A percentile compares a stretch with the other conserved stretches of the same genome.
Evolutionary conservation across 305 asterid species (phyloP).

Genomic region (Salvia sclarea): DNA sequence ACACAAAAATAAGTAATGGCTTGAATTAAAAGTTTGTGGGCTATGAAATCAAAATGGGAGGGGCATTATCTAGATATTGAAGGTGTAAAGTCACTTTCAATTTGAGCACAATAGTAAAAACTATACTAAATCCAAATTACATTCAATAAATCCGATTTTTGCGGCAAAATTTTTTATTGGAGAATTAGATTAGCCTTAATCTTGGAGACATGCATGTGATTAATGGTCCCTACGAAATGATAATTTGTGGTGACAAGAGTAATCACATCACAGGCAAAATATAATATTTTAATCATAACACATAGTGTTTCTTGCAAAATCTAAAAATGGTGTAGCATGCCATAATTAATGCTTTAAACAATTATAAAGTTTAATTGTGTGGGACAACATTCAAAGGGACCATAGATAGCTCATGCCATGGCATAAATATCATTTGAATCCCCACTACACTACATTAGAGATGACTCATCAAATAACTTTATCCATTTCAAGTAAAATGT

Average conservation of each 20-base stretch:
- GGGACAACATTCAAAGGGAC: slow-evolving; percentile 17
- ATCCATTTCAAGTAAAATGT: slow-evolving; percentile 10
- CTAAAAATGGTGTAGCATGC: slow-evolving; percentile 17
- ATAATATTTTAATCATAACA: slow-evolving; percentile 13
- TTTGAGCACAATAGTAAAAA: not conserved
- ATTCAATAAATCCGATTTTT: no score
- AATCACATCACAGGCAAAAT: slow-evolving; percentile 9
- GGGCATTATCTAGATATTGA: not conserved
- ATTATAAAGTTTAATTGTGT: not conserved
- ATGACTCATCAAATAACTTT: not conserved
- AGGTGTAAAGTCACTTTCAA: not conserved
- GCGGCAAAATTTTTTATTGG: not conserved
- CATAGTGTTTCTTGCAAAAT: slow-evolving; percentile 1
- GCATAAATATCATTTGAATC: slow-evolving; percentile 9
- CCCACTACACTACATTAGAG: slow-evolving; percentile 18
- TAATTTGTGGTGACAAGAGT: slow-evolving; percentile 12
- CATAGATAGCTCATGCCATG: not conserved
- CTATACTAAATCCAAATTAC: not conserved
- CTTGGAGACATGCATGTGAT: slow-evolving; percentile 27
- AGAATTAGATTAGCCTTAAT: slow-evolving; percentile 1
- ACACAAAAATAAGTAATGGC: no score
- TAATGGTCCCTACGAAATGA: slow-evolving; percentile 32
- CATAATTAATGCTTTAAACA: slow-evolving; percentile 1
- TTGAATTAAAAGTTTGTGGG: no score
- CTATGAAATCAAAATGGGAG: no score